These are phyloP conservation scores for Kregervanrija delftensis DNA, from an alignment of 805 yeast genomes.

Conservation along the genomic window DNA sequence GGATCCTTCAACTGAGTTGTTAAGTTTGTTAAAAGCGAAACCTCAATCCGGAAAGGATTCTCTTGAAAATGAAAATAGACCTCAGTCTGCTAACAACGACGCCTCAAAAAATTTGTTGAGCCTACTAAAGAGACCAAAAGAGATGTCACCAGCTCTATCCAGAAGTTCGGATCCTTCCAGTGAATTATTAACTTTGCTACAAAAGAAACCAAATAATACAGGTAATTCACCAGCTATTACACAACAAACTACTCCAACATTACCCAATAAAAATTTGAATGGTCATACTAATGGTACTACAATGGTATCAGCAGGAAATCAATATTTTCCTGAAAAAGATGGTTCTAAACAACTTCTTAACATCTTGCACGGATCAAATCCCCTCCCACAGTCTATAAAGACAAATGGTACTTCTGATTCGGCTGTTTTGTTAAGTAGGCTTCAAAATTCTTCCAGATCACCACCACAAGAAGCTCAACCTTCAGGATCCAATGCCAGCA, in stretches of 20 bases:
- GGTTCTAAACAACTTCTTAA: not conserved
- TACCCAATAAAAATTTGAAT: too few species aligned
- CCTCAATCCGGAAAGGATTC: not conserved
- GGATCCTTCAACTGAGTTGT: constrained; percentile 8
- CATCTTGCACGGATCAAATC: not conserved
- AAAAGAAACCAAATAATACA: not conserved
- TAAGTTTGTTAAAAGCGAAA: constrained; percentile 7
- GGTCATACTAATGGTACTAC: too few species aligned
- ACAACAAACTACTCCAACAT: too few species aligned
- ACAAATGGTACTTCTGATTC: too few species aligned
- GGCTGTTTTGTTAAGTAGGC: too few species aligned
- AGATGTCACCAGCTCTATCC: not conserved
- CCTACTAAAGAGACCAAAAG: constrained; percentile 4
- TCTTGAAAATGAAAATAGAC: not conserved
- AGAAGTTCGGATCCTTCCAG: constrained; percentile 1
- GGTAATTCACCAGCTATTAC: not conserved
- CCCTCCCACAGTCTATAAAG: not conserved
- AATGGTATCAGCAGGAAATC: too few species aligned
- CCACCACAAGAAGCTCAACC: not conserved
- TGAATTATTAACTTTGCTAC: constrained; percentile 5
- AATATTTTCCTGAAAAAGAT: too few species aligned
- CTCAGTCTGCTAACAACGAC: not conserved
- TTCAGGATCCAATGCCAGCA: not conserved
- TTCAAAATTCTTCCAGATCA: not conserved
- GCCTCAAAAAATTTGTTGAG: not conserved